Percentiles rank a stretch among this genome's conserved stretches.
Conservation (phyloP, 208 protist genomes). For the Trypanosoma avium region DNA sequence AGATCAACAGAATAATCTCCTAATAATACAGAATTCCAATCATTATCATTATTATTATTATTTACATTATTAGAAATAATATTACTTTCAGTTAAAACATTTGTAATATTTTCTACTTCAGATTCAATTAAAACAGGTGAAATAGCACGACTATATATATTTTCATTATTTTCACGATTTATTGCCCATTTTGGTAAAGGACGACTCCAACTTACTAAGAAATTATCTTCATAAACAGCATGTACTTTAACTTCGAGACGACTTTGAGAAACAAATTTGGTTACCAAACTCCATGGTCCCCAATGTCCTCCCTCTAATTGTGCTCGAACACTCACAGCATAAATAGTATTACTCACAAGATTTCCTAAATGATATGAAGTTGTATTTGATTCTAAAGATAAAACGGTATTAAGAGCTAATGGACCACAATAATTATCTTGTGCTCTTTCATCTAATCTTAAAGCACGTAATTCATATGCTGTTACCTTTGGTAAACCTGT, state of each 20-base stretch:
- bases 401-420: conserved; percentile 55
- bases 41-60: conserved; percentile 2
- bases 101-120: background rate
- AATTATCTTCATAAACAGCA: conserved; percentile 71
- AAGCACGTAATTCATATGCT: conserved; percentile 76
- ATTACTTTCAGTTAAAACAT: background rate
- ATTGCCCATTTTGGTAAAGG: conserved; percentile 48
- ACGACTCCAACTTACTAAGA: conserved; percentile 75
- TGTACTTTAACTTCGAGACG: conserved; percentile 70
- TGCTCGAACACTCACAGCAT: conserved; percentile 76
- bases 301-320: conserved; percentile 71
- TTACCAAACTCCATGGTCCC: conserved; percentile 83
- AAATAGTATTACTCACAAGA: conserved; percentile 84
- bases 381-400: conserved; percentile 45
- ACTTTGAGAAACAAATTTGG: conserved; percentile 83
- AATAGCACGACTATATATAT: background rate
- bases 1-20: conserved; percentile 73
- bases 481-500: conserved; percentile 21
- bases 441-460: conserved; percentile 60
- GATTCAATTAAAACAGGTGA: background rate
- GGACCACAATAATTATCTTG: conserved; percentile 48
- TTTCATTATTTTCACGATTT: background rate
- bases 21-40: conserved; percentile 42
- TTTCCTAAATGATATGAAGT: conserved; percentile 56
- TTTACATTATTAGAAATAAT: background rate